phyloP scores from a whole-genome alignment of 1,284 basidiomycete genomes.

The Pholiota adiposa region DNA sequence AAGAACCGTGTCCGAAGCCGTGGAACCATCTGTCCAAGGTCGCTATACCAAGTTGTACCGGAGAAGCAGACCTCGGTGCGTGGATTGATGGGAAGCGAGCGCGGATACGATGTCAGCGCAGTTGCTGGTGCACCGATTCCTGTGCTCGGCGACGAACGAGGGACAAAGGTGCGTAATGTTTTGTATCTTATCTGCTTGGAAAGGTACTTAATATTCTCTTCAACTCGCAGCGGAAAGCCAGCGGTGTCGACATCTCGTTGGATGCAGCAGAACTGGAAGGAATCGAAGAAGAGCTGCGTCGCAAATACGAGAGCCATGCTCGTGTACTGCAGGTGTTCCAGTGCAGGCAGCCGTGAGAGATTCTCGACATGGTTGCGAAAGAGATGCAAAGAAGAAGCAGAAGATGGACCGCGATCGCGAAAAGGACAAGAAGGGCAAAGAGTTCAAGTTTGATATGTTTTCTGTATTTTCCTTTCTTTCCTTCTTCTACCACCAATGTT shows the following conservation, averaged over 20 bases:
- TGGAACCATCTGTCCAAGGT: constrained; percentile 63
- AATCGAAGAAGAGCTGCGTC: constrained; percentile 83
- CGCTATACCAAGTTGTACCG: constrained; percentile 94
- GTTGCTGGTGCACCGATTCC: constrained; percentile 71
- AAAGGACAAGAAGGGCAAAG: constrained; percentile 70
- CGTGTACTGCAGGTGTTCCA: constrained; percentile 71
- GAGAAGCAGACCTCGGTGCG: constrained; percentile 87
- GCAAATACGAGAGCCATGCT: constrained; percentile 81
- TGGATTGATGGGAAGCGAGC: constrained; percentile 95
- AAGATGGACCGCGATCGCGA: constrained; percentile 77
- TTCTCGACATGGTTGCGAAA: constrained; percentile 86
- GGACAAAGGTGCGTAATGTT: constrained; percentile 77
- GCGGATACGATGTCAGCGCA: constrained; percentile 87
- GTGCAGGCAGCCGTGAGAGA: constrained; percentile 62
- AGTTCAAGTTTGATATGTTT: constrained; percentile 77
- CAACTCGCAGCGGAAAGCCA: constrained; percentile 72
- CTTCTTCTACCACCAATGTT: not conserved
- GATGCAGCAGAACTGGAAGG: constrained; percentile 89
- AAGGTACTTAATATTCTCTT: constrained; percentile 8
- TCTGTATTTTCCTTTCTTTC: not conserved
- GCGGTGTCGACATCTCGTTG: constrained; percentile 91
- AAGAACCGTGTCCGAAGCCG: constrained; percentile 60
- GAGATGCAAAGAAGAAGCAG: constrained; percentile 85
- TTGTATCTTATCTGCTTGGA: constrained; percentile 7
- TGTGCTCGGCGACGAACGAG: constrained; percentile 89